Base-by-base conservation (phyloP, 305 asterid genomes). In the Euphrasia arctica region DNA sequence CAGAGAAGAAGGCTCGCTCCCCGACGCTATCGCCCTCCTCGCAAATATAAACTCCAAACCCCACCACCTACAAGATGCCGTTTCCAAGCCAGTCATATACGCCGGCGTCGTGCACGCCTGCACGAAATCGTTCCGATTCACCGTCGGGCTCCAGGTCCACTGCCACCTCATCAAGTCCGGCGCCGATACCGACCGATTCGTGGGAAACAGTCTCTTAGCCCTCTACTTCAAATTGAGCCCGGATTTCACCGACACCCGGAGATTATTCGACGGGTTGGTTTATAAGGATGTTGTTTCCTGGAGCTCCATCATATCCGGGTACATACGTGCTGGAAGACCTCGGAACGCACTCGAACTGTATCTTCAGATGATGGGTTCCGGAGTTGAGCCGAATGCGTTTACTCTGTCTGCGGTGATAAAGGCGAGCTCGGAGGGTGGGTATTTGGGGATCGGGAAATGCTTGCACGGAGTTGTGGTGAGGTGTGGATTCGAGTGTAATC, bases 291-390 rank as follows among this genome's bases (percentile, higher is more conserved):
- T 83, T 1, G 92, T 90, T 14, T 82, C 95, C 1, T 93, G 97
- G 97, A 84, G 91, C 52, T 88, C 95, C n/a, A 86, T 90, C 77
- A 80, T 90, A 25, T 90, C 96, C 1, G 96, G 94, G n/a, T 88
- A 86, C 75, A 74, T 88, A 67, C 85, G 85, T 1, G 75, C 36
- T 1, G 82, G 85, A 6, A 84, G 61, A 48, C 82, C 93, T 1
- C 13, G 62, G 36, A 52, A 72, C 27, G 79, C 95, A 11, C 70
- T 89, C 64, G 49, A 52, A 1, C 60, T 79, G 70, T 89, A 79
- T 67, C 41, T 31, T 31, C 75, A 78, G 45, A 89, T 89, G 96
- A 22, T 80, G 75, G 80, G 51, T 39, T 60, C 51, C 60, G 88
- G 78, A 0, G 60, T 82, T 70, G 86, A 78, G 65, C 83, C 85